Conservation (phyloP, 108 stramenopile genomes). For the Nannochloropsis salina region DNA sequence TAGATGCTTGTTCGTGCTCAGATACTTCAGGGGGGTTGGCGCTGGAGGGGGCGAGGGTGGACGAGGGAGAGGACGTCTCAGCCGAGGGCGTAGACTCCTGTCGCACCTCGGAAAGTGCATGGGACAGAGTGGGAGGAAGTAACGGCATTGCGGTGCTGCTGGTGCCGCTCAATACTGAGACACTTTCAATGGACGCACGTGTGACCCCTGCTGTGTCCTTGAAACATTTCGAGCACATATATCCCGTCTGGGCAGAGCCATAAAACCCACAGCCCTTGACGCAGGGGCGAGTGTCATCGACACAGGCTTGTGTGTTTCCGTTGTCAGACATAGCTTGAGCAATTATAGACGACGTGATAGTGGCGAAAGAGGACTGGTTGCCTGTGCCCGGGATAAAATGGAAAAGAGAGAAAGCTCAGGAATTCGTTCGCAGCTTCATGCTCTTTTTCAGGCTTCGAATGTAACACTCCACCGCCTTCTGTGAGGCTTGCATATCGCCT, state of each 20-base stretch:
- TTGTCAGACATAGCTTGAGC: not conserved
- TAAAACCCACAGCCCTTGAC: constrained; percentile 10
- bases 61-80: not conserved
- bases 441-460: too few species aligned
- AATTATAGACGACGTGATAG: not conserved
- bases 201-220: constrained; percentile 8
- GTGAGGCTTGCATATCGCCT: too few species aligned
- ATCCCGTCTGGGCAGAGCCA: not conserved
- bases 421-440: too few species aligned
- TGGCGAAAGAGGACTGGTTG: too few species aligned
- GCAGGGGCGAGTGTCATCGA: not conserved
- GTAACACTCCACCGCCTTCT: too few species aligned
- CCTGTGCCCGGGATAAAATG: too few species aligned
- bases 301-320: not conserved
- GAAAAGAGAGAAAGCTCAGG: too few species aligned
- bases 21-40: too few species aligned
- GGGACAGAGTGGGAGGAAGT: not conserved
- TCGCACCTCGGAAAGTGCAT: not conserved
- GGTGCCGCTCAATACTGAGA: not conserved
- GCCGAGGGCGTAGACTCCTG: not conserved
- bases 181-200: not conserved
- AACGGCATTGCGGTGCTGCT: not conserved
- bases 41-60: not conserved
- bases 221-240: constrained; percentile 22
- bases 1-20: too few species aligned